These are phyloP conservation scores for Paecilomyces dactylethromorphus DNA, from an alignment of 2,329 filamentous ascomycete genomes.

Conservation along the genomic window DNA sequence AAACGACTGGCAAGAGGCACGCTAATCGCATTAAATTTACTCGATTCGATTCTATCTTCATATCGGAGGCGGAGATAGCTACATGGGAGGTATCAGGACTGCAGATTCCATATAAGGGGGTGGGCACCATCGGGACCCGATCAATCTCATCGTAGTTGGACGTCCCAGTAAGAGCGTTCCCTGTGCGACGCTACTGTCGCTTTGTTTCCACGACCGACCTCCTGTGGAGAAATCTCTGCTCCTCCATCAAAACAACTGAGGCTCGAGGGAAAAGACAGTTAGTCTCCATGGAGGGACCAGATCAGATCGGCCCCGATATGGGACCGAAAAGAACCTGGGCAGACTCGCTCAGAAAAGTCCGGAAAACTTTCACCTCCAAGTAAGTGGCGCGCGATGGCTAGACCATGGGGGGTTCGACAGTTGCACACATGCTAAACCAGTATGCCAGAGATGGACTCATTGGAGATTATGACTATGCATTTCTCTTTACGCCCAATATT, in stretches of 20 bases:
- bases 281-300: conserved; percentile 29
- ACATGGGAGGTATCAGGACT: not conserved
- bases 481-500: conserved; percentile 73
- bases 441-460: conserved; percentile 60
- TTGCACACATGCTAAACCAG: not conserved
- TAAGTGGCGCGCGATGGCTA: conserved; percentile 12
- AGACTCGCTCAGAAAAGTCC: conserved; percentile 27
- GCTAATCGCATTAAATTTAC: not conserved
- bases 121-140: not conserved
- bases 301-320: conserved; percentile 37
- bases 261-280: not conserved
- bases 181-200: not conserved
- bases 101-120: not conserved
- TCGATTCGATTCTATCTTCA: not conserved
- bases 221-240: not conserved
- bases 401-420: not conserved
- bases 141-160: not conserved
- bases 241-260: not conserved
- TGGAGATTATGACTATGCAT: conserved; percentile 83
- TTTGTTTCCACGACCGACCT: not conserved
- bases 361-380: conserved; percentile 37
- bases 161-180: not conserved
- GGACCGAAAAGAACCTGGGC: conserved; percentile 28
- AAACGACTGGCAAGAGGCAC: not conserved
- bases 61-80: not conserved